Evolutionary conservation across 78 protist species (phyloP).

Genomic region (Tieghemostelium lacteum): DNA sequence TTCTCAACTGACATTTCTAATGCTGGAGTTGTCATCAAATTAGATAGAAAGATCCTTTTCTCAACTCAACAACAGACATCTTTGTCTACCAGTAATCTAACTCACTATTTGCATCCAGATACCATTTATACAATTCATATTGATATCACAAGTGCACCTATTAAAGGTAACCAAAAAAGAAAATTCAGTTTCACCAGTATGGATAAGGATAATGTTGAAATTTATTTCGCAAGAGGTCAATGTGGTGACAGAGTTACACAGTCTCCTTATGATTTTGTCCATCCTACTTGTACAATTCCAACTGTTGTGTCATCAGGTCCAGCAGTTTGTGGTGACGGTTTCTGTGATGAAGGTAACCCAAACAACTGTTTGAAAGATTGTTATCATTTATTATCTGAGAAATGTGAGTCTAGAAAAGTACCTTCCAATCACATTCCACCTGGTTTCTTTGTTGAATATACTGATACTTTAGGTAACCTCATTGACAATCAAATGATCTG

Average conservation of each 20-base stretch:
- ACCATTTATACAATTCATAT: background rate
- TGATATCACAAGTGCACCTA: background rate
- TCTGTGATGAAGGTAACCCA: background rate
- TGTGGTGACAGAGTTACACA: background rate
- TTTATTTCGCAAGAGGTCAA: too few relatives aligned
- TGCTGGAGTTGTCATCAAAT: too few relatives aligned
- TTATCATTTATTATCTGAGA: background rate
- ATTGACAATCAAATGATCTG: background rate
- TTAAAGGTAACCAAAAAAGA: background rate
- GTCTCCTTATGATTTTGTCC: background rate
- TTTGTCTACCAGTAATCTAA: too few relatives aligned
- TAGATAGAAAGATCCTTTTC: too few relatives aligned
- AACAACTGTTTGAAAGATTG: background rate
- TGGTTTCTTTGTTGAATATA: background rate
- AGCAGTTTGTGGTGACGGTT: background rate
- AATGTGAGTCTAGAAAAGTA: background rate
- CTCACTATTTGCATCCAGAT: too few relatives aligned
- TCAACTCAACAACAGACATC: too few relatives aligned
- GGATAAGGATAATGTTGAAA: too few relatives aligned
- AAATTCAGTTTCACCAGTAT: too few relatives aligned
- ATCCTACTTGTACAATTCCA: background rate
- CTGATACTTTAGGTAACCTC: background rate
- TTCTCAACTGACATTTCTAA: too few relatives aligned
- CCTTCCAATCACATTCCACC: background rate
- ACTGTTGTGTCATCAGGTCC: background rate